Percentiles rank a stretch among this genome's conserved stretches.
Conservation (phyloP, 352 stramenopile species). For the Phytopythium sindhum region DNA sequence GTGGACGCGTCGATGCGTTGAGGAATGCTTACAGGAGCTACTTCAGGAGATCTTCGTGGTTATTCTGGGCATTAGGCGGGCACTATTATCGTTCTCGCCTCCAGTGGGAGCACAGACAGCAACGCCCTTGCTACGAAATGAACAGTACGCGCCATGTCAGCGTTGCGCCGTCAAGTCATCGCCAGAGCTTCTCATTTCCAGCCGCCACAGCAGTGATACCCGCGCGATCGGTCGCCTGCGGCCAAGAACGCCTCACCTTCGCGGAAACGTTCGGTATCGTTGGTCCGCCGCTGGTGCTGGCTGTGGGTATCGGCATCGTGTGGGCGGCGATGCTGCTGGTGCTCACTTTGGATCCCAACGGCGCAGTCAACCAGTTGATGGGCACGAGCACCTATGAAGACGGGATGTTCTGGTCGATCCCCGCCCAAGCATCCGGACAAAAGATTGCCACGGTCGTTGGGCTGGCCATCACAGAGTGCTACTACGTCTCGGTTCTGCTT, state of each 20-base stretch:
- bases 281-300: background rate
- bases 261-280: background rate
- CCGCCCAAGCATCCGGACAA: background rate
- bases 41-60: too few relatives aligned
- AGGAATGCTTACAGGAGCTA: too few relatives aligned
- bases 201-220: background rate
- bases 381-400: background rate
- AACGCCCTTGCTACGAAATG: background rate
- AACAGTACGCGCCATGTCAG: background rate
- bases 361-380: background rate
- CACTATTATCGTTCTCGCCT: too few relatives aligned
- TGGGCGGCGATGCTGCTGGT: background rate
- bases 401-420: conserved; percentile 1
- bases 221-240: background rate
- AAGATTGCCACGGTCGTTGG: background rate
- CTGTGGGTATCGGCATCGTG: background rate
- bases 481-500: background rate
- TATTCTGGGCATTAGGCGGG: too few relatives aligned
- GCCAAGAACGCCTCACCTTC: background rate
- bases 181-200: background rate
- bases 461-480: background rate
- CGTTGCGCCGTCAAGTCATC: background rate
- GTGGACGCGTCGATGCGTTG: too few relatives aligned
- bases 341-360: background rate
- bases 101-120: background rate